Conservation (phyloP, 495 filamentous ascomycete genomes). For the Lophium mytilinum region DNA sequence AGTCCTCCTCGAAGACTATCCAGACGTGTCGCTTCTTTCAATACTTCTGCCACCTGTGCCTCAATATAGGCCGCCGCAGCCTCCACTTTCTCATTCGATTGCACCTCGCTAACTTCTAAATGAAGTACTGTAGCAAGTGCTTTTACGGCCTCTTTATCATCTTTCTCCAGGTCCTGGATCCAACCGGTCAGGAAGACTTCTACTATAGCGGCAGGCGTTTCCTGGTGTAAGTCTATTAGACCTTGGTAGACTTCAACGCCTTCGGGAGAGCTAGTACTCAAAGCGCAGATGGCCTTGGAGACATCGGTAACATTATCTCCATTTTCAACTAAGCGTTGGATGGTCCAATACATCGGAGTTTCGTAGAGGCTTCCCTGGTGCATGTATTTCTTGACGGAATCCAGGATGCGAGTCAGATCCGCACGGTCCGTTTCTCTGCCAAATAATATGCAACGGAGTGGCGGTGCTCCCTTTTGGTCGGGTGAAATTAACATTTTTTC, state of each 20-base stretch:
- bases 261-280: conserved; percentile 1
- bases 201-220: neutral
- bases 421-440: conserved; percentile 9
- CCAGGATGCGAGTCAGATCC: conserved; percentile 8
- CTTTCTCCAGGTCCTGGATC: conserved; percentile 1
- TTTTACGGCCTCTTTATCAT: conserved; percentile 9
- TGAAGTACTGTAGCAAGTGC: conserved; percentile 2
- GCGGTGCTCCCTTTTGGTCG: neutral
- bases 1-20: conserved; percentile 3
- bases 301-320: conserved; percentile 9
- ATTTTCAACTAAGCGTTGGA: neutral
- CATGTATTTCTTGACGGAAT: neutral
- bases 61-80: conserved; percentile 10
- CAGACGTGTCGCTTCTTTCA: conserved; percentile 13
- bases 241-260: conserved; percentile 7
- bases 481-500: neutral
- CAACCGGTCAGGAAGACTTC: conserved; percentile 8
- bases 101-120: conserved; percentile 4
- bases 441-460: conserved; percentile 6
- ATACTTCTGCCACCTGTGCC: neutral
- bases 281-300: neutral
- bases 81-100: conserved; percentile 4
- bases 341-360: conserved; percentile 8
- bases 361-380: conserved; percentile 1
- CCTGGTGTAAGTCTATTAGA: neutral